A percentile compares a stretch with the other conserved stretches of the same genome.
These are phyloP conservation scores for Geotrichum ghanense DNA, from an alignment of 805 yeast species.

Conservation along the genomic window DNA sequence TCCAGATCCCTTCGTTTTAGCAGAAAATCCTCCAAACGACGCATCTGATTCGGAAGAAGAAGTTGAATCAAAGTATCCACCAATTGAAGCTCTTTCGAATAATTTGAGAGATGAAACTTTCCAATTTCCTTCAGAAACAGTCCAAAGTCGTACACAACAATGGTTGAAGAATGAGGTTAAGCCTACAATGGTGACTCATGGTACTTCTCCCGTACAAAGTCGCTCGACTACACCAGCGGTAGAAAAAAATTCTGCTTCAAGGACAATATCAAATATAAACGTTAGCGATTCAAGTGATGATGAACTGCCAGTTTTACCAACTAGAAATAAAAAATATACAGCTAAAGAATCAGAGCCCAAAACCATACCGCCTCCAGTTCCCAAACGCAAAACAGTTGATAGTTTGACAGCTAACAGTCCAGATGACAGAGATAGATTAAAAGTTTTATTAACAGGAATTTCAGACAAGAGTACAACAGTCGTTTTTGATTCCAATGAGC, in stretches of 20 bases:
- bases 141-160: neutral
- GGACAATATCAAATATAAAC: neutral
- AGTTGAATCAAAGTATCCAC: neutral
- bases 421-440: constrained; percentile 20
- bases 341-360: neutral
- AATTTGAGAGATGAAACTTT: neutral
- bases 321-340: neutral
- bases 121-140: neutral
- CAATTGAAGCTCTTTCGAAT: neutral
- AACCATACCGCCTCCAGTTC: neutral
- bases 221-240: neutral
- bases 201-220: neutral
- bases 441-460: constrained; percentile 26
- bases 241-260: neutral
- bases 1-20: no score
- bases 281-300: constrained; percentile 2
- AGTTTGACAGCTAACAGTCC: constrained; percentile 4
- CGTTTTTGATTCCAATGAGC: constrained; percentile 20
- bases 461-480: constrained; percentile 24
- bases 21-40: neutral
- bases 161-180: neutral
- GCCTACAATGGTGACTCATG: neutral
- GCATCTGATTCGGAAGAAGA: no score
- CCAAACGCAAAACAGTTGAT: neutral
- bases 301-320: constrained; percentile 3